These are phyloP conservation scores for Lactarius tabidus DNA, from an alignment of 768 basidiomycete species.

Conservation along the genomic window DNA sequence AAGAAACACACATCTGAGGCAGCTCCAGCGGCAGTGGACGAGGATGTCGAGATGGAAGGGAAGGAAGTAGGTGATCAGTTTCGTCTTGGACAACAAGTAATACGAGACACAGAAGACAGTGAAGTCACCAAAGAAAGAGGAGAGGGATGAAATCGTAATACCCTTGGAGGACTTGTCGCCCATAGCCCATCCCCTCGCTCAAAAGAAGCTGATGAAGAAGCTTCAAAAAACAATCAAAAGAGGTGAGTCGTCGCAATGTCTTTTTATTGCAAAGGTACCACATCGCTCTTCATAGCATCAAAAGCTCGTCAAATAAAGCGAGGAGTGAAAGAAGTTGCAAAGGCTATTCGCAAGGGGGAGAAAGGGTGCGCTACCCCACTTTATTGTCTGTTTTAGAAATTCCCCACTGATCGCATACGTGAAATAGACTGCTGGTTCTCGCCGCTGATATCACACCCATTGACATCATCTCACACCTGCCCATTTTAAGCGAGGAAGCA, in stretches of 20 bases:
- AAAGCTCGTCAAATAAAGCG: slow-evolving; percentile 94
- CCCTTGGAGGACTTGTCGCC: slow-evolving; percentile 83
- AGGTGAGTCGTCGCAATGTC: slow-evolving; percentile 43
- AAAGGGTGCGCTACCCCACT: slow-evolving; percentile 63
- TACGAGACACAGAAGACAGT: slow-evolving; percentile 12
- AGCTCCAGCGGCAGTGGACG: slow-evolving; percentile 39
- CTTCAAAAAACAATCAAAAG: slow-evolving; percentile 93
- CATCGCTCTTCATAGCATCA: slow-evolving; percentile 54
- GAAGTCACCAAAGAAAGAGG: slow-evolving; percentile 36
- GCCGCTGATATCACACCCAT: slow-evolving; percentile 98
- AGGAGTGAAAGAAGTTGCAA: slow-evolving; percentile 98
- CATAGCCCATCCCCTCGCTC: slow-evolving; percentile 90
- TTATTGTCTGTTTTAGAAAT: background rate
- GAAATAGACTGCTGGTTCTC: slow-evolving; percentile 72
- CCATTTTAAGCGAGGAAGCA: slow-evolving; percentile 91
- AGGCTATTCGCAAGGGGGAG: slow-evolving; percentile 95
- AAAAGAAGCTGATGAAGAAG: slow-evolving; percentile 91
- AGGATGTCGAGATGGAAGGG: slow-evolving; percentile 48
- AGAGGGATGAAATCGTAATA: slow-evolving; percentile 66
- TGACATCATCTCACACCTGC: slow-evolving; percentile 97
- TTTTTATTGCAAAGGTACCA: background rate
- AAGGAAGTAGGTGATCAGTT: slow-evolving; percentile 34
- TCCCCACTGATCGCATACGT: background rate
- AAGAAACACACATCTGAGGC: slow-evolving; percentile 41
- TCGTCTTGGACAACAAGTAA: slow-evolving; percentile 14